These are phyloP conservation scores for Globomyces sp. DNA, from an alignment of 371 early-diverging fungal genomes.

Conservation along the genomic window DNA sequence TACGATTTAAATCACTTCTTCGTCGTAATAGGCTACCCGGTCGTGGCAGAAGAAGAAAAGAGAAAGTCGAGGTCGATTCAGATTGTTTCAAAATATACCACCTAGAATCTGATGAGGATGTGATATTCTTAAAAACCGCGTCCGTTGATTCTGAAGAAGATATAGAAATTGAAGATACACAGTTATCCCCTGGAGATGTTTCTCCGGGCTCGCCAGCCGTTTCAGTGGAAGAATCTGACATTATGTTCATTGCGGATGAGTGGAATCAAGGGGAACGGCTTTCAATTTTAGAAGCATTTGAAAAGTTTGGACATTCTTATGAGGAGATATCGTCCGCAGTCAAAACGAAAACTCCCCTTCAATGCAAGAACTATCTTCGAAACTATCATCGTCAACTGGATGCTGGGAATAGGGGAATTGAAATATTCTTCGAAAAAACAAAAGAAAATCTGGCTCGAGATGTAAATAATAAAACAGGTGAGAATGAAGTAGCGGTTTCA, in stretches of 20 bases:
- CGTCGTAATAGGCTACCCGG: slow-evolving; percentile 20
- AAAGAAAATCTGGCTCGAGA: slow-evolving; percentile 5
- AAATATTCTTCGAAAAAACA: too few species aligned
- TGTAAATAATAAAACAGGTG: neutral
- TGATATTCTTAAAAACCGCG: too few species aligned
- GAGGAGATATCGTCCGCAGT: neutral
- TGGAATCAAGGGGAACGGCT: too few species aligned
- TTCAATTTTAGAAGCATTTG: too few species aligned
- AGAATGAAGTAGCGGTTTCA: slow-evolving; percentile 12
- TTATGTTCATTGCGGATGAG: too few species aligned
- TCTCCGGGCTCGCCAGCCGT: too few species aligned
- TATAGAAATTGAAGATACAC: neutral
- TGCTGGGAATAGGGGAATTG: too few species aligned
- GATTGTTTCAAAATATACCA: slow-evolving; percentile 2
- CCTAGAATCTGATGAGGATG: slow-evolving; percentile 4
- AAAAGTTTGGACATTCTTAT: neutral
- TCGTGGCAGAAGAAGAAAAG: slow-evolving; percentile 21
- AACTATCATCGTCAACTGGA: too few species aligned
- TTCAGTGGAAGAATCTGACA: too few species aligned
- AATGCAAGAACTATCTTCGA: too few species aligned
- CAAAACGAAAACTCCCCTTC: neutral
- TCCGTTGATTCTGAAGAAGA: neutral
- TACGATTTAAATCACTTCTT: slow-evolving; percentile 73
- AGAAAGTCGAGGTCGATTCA: slow-evolving; percentile 5
- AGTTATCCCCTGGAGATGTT: too few species aligned